phyloP scores from a whole-genome alignment of 2,329 filamentous ascomycete species.

The Xylaria sp. region DNA sequence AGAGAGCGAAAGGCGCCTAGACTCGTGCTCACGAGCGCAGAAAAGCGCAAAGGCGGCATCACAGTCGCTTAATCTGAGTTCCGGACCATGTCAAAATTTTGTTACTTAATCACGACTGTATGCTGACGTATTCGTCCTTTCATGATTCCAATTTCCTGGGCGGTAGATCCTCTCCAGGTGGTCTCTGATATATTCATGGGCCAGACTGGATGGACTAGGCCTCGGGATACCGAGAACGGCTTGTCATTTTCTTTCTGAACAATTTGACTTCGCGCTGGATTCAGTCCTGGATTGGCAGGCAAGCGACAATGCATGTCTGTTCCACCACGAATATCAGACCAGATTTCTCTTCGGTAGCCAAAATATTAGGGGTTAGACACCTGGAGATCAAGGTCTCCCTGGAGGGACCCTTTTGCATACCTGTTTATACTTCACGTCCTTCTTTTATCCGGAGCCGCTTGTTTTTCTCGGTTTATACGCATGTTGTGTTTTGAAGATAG shows the following conservation, averaged over 20 bases:
- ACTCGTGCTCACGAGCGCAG: conserved; percentile 84
- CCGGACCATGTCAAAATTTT: conserved; percentile 23
- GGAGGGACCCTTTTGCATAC: conserved; percentile 31
- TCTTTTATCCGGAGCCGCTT: conserved; percentile 32
- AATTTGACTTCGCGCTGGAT: conserved; percentile 33
- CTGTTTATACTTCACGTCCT: conserved; percentile 39
- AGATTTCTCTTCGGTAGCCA: conserved; percentile 22
- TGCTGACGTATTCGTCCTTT: conserved; percentile 39
- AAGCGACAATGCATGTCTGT: conserved; percentile 23
- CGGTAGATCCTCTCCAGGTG: conserved; percentile 39
- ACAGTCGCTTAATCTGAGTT: conserved; percentile 33
- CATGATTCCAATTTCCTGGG: conserved; percentile 35
- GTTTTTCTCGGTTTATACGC: conserved; percentile 35
- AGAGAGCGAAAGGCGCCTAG: conserved; percentile 81
- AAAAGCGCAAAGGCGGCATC: conserved; percentile 79
- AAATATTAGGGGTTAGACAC: conserved; percentile 30
- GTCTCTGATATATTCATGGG: conserved; percentile 35
- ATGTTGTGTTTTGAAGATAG: conserved; percentile 35
- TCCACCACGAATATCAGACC: conserved; percentile 28
- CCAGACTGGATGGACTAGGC: conserved; percentile 33
- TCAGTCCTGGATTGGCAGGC: conserved; percentile 28
- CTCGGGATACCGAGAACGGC: conserved; percentile 37
- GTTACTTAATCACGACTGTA: conserved; percentile 41
- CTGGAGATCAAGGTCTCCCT: conserved; percentile 31
- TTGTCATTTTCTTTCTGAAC: conserved; percentile 34